Evolutionary conservation across 2,329 filamentous ascomycete species (phyloP), one percentile per base, ranked within the genome.

Genomic region (Aspergillus sp.): DNA sequence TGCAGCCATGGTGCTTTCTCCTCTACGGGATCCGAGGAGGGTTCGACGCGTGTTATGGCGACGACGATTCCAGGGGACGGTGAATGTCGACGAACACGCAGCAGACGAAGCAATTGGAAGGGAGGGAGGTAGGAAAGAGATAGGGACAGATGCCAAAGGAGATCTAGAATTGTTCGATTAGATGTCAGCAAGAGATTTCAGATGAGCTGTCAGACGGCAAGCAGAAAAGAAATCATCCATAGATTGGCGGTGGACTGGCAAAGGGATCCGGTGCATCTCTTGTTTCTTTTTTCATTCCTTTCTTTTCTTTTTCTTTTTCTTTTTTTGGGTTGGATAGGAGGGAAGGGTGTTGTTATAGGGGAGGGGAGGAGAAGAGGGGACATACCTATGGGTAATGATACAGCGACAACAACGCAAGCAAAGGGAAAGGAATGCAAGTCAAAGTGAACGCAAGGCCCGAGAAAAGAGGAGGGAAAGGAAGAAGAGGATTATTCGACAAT

Each of bases 1-100:
- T 69, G 86, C 85, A 75, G 86, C 86, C 87, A 93, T 91, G 67
- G 66, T 84, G 75, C 63, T 39, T 64, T 56, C 56, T 52, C 48
- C 58, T 50, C 50, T 48, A 47, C 12, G 12, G 36, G 26, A 39
- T 39, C 12, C 36, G 12, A 12, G 12, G 12, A 39, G 19, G 36
- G 36, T 39, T 39, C 46, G 52, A 51, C 51, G 51, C 38, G 43
- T 43, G 42, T 29, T 41, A 39, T 28, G 29, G 38, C 49, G 42
- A 45, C 49, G 42, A 45, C 56, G 53, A 53, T 52, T 48, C 39
- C 30, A 46, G 42, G 39, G 46, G 38, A 47, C 41, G 42, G 47
- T 44, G 28, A 29, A 42, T 47, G 40, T 48, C 49, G 47, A 47
- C 28, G 43, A 44, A 28, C 32, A 43, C 51, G 39, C 45, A 27